Conservation (phyloP, 2,329 filamentous ascomycete genomes). For the Hypoxylon rubiginosum region DNA sequence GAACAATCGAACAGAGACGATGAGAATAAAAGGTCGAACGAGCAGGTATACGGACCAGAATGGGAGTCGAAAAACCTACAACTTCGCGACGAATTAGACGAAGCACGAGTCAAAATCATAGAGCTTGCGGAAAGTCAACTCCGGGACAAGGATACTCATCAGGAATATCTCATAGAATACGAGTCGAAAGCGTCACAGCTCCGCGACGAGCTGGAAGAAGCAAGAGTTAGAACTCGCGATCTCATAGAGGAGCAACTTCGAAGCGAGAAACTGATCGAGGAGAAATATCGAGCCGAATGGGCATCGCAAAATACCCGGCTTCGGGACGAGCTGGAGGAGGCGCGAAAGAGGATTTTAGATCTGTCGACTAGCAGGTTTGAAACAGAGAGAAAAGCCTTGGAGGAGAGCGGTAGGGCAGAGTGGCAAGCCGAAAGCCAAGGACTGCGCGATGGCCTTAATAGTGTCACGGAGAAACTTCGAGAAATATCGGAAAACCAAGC, state of each 20-base stretch:
- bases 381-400: not conserved
- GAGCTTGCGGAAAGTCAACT: not conserved
- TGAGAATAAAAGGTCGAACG: not conserved
- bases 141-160: not conserved
- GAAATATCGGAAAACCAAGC: not conserved
- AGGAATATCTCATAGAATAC: not conserved
- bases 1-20: not conserved
- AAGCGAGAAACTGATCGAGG: conserved; percentile 3
- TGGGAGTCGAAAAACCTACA: not conserved
- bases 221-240: not conserved
- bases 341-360: conserved; percentile 3
- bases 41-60: not conserved
- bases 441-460: not conserved
- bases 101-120: not conserved
- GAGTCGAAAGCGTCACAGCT: not conserved
- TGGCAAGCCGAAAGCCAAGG: conserved; percentile 4
- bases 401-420: conserved; percentile 1
- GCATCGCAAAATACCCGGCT: conserved; percentile 3
- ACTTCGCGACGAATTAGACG: conserved; percentile 1
- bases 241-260: conserved; percentile 3
- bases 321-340: conserved; percentile 1
- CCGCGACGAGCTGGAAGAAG: conserved; percentile 4
- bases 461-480: not conserved
- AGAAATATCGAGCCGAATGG: conserved; percentile 11
- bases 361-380: not conserved